Evolutionary conservation across 352 stramenopile species (phyloP).

Genomic region (Phytophthora kernoviae): DNA sequence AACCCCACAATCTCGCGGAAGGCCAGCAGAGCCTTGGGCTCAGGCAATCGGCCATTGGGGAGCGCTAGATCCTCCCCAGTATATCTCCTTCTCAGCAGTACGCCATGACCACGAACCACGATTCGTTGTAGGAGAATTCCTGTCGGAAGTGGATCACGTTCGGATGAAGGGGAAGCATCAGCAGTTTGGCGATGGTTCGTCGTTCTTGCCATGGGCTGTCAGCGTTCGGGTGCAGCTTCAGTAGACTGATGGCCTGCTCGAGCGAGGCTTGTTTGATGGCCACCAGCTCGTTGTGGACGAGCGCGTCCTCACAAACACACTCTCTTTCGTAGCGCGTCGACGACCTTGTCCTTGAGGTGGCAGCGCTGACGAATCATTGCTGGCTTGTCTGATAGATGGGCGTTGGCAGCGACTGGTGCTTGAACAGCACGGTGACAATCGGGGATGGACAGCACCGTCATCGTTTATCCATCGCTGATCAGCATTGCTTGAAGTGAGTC

Average conservation of each 20-base stretch:
- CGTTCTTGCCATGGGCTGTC: constrained; percentile 55
- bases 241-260: constrained; percentile 20
- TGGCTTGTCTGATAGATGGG: neutral
- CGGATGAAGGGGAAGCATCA: constrained; percentile 30
- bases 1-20: constrained; percentile 40
- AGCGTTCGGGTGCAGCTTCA: constrained; percentile 32
- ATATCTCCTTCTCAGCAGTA: constrained; percentile 57
- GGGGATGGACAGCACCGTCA: no score
- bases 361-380: constrained; percentile 19
- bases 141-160: constrained; percentile 50
- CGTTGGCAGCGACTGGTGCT: neutral
- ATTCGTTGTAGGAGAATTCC: constrained; percentile 49
- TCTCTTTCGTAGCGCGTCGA: constrained; percentile 48
- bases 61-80: constrained; percentile 33
- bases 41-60: constrained; percentile 24
- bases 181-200: constrained; percentile 26
- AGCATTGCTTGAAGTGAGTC: no score
- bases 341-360: constrained; percentile 22
- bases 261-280: constrained; percentile 59
- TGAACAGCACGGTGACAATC: neutral
- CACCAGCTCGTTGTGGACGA: constrained; percentile 30
- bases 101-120: constrained; percentile 63
- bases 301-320: constrained; percentile 46
- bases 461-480: no score
- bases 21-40: constrained; percentile 24